Conservation (phyloP, 2,329 filamentous ascomycete species). For the Fusarium beomiforme region DNA sequence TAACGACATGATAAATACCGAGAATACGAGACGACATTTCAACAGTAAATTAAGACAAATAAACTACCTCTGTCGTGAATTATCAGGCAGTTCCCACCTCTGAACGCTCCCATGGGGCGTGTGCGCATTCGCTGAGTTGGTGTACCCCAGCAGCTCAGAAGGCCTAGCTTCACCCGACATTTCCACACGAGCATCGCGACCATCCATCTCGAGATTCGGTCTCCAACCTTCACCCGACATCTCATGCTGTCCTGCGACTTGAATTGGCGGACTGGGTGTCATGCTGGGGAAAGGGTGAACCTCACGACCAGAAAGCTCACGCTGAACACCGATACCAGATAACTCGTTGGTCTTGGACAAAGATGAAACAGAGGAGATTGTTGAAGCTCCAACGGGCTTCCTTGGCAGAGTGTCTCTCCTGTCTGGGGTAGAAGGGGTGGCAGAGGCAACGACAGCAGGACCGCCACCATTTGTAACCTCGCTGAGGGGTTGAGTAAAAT, state of each 20-base stretch:
- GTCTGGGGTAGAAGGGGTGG: constrained; percentile 12
- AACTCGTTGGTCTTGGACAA: constrained; percentile 35
- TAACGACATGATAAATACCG: fast-evolving
- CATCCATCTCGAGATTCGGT: constrained; percentile 36
- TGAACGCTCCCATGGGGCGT: constrained; percentile 11
- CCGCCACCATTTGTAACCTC: constrained; percentile 9
- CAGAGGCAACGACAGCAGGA: background rate
- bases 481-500: constrained; percentile 12
- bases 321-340: constrained; percentile 18
- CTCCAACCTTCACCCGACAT: constrained; percentile 31
- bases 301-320: constrained; percentile 29
- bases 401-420: constrained; percentile 14
- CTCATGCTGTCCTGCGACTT: constrained; percentile 37
- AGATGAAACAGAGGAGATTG: constrained; percentile 36
- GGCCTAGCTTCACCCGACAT: constrained; percentile 28
- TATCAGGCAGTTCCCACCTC: constrained; percentile 40
- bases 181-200: constrained; percentile 26
- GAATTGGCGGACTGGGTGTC: constrained; percentile 29
- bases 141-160: constrained; percentile 27
- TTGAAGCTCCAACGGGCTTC: constrained; percentile 30
- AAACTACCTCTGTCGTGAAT: constrained; percentile 12
- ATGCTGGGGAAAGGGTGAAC: constrained; percentile 20
- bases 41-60: fast-evolving
- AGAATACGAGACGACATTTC: background rate
- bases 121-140: constrained; percentile 25